Evolutionary conservation across 495 filamentous ascomycete species (phyloP).

Genomic region (Xylaria scruposa): DNA sequence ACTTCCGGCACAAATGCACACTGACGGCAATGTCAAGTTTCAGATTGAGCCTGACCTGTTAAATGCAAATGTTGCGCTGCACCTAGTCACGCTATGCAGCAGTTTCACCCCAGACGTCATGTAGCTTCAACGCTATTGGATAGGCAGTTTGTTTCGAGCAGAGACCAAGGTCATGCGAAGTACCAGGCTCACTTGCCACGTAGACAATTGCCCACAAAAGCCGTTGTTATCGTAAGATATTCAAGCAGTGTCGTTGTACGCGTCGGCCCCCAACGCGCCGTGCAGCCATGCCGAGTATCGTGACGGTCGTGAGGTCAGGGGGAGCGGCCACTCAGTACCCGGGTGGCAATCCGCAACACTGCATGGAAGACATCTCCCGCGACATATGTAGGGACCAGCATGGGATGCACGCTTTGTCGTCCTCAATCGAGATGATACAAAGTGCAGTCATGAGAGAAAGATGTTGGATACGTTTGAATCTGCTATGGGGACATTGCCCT

Average conservation of each 20-base stretch:
- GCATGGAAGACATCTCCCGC: slow-evolving; percentile 18
- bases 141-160: slow-evolving; percentile 11
- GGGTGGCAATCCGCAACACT: slow-evolving; percentile 21
- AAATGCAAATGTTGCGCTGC: slow-evolving; percentile 14
- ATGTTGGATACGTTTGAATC: slow-evolving; percentile 4
- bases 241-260: slow-evolving; percentile 7
- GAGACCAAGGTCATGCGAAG: slow-evolving; percentile 22
- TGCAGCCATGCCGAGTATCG: slow-evolving; percentile 13
- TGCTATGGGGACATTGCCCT: slow-evolving; percentile 5
- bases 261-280: neutral
- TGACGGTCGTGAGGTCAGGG: slow-evolving; percentile 19
- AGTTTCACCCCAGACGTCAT: slow-evolving; percentile 14
- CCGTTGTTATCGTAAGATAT: slow-evolving; percentile 20
- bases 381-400: neutral
- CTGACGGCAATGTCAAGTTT: slow-evolving; percentile 25
- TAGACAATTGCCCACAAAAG: slow-evolving; percentile 22
- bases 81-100: slow-evolving; percentile 20
- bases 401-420: slow-evolving; percentile 8
- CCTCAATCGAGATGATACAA: slow-evolving; percentile 11
- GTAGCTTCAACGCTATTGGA: slow-evolving; percentile 19
- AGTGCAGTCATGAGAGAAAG: slow-evolving; percentile 16
- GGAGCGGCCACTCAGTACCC: slow-evolving; percentile 9
- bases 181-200: slow-evolving; percentile 25
- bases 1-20: slow-evolving; percentile 21
- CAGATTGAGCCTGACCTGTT: slow-evolving; percentile 21